Evolutionary conservation across 2,329 filamentous ascomycete genomes (phyloP).

Genomic region (Rutstroemia sydowiana): DNA sequence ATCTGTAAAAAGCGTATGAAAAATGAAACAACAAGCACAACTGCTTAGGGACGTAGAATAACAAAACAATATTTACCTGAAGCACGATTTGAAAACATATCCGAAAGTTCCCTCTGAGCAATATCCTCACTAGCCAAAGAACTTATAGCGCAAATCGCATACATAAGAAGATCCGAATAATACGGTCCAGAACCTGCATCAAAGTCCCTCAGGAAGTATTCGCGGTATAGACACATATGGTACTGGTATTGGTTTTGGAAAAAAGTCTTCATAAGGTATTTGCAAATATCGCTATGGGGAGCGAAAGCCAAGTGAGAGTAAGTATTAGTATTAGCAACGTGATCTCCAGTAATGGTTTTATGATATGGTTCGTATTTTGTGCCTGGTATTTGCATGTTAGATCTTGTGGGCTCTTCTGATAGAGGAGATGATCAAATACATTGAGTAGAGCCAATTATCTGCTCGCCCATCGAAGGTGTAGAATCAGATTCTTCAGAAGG

Average conservation of each 20-base stretch:
- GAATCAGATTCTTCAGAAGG: slow-evolving; percentile 17
- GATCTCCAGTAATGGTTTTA: not conserved
- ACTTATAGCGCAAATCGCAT: slow-evolving; percentile 42
- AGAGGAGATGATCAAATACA: too few relatives aligned
- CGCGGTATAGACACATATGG: slow-evolving; percentile 43
- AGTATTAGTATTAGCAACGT: not conserved
- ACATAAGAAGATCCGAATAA: slow-evolving; percentile 43
- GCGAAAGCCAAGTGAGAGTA: slow-evolving; percentile 28
- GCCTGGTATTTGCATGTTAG: too few relatives aligned
- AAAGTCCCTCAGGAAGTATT: slow-evolving; percentile 44
- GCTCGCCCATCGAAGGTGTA: slow-evolving; percentile 3
- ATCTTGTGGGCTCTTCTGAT: too few relatives aligned
- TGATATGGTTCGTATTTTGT: not conserved
- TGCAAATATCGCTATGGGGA: slow-evolving; percentile 39
- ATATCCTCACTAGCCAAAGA: slow-evolving; percentile 38
- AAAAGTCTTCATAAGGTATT: slow-evolving; percentile 40
- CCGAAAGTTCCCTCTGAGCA: slow-evolving; percentile 32
- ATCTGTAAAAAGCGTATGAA: too few relatives aligned
- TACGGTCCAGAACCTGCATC: slow-evolving; percentile 39
- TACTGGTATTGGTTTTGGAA: slow-evolving; percentile 43
- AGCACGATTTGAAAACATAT: slow-evolving; percentile 39
- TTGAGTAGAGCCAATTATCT: not conserved
- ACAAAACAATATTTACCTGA: too few relatives aligned
- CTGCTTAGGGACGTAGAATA: too few relatives aligned
- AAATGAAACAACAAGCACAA: too few relatives aligned